Conservation (phyloP, 345 rosid species). For the Eucalyptus sp. region DNA sequence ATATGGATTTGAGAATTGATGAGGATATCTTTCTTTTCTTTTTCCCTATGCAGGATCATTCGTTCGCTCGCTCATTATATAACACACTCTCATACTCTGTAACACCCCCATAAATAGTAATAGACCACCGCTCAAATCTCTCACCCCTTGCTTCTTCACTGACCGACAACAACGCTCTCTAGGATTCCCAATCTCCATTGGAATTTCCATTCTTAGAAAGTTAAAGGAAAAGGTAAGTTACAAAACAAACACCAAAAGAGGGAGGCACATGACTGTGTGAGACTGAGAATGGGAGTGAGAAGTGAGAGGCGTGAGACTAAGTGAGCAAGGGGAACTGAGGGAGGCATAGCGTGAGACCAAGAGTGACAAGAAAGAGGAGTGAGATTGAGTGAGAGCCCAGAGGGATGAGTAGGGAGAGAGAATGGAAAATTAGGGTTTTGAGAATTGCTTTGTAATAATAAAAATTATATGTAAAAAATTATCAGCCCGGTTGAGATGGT, state of each 20-base stretch:
- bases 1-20: neutral
- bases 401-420: neutral
- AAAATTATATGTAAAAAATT: too few relatives aligned
- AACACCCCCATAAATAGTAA: neutral
- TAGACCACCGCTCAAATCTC: neutral
- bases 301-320: neutral
- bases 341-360: neutral
- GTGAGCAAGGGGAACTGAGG: neutral
- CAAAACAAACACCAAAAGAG: neutral
- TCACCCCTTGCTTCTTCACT: neutral
- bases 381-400: neutral
- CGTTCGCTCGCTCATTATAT: neutral
- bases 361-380: neutral
- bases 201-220: neutral
- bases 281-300: neutral
- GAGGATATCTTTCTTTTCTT: too few relatives aligned
- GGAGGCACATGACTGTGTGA: neutral
- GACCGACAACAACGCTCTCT: neutral
- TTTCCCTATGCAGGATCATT: neutral
- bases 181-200: neutral
- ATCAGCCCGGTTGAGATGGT: rapidly evolving
- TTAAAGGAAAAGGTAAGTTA: too few relatives aligned
- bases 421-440: neutral
- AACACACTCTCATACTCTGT: neutral
- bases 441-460: neutral